phyloP scores from a whole-genome alignment of 176 grass and related monocot species.

The Leersia perrieri region DNA sequence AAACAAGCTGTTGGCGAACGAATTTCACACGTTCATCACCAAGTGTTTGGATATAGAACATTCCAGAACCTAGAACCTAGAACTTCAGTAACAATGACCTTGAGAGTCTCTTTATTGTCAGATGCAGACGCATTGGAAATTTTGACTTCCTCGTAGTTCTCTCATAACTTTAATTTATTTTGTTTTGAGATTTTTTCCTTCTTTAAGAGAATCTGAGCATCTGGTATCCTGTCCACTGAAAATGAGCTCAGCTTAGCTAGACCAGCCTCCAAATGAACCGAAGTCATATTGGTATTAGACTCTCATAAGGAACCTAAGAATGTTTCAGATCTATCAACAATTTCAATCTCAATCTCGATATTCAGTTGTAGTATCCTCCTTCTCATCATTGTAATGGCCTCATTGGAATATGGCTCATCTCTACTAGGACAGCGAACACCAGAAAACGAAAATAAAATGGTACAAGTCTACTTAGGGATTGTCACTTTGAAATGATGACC shows the following conservation, averaged over 20 bases:
- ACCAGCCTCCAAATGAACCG: conserved; percentile 77
- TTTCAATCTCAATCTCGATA: conserved; percentile 93
- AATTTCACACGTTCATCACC: conserved; percentile 36
- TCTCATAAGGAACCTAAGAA: conserved; percentile 93
- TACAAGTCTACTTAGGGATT: conserved; percentile 97
- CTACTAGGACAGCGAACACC: conserved; percentile 60
- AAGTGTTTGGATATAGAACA: conserved; percentile 58
- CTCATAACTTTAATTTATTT: conserved; percentile 94
- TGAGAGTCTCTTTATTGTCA: conserved; percentile 82
- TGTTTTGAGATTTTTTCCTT: conserved; percentile 83
- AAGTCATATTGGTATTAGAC: conserved; percentile 71
- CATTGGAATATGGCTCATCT: conserved; percentile 55
- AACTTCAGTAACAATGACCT: conserved; percentile 89
- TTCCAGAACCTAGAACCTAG: conserved; percentile 78
- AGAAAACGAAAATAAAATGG: conserved; percentile 75
- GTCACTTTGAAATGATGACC: conserved; percentile 93
- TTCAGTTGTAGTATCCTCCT: conserved; percentile 58
- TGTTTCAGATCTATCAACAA: conserved; percentile 85
- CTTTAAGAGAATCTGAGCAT: conserved; percentile 53
- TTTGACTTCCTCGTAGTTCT: conserved; percentile 83
- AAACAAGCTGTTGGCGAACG: conserved; percentile 54
- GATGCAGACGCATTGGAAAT: conserved; percentile 55
- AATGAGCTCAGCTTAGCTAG: conserved; percentile 78
- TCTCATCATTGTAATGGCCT: conserved; percentile 67
- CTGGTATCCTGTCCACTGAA: conserved; percentile 62